Conservation (phyloP, 2,329 filamentous ascomycete species). For the Epichloe baconii region DNA sequence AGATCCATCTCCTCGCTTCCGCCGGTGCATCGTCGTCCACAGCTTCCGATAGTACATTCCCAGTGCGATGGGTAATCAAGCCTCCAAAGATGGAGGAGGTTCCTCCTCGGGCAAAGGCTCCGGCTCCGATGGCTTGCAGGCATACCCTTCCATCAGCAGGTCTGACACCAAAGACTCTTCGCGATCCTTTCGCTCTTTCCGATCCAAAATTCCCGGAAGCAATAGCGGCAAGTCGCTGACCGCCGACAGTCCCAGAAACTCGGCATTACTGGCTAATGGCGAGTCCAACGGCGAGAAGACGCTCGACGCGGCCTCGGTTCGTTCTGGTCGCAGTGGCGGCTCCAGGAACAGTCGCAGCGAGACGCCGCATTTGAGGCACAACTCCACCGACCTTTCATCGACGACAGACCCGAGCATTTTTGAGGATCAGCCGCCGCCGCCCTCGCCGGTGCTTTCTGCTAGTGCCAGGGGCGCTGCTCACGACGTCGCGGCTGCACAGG, state of each 20-base stretch:
- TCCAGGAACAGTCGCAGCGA: slow-evolving; percentile 33
- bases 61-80: slow-evolving; percentile 59
- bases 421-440: slow-evolving; percentile 53
- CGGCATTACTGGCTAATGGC: slow-evolving; percentile 50
- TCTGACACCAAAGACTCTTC: slow-evolving; percentile 89
- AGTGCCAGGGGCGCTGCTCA: slow-evolving; percentile 60
- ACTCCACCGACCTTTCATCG: slow-evolving; percentile 27
- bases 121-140: slow-evolving; percentile 46
- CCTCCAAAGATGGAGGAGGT: slow-evolving; percentile 46
- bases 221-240: slow-evolving; percentile 31
- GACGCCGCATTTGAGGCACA: slow-evolving; percentile 25
- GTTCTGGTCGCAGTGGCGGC: slow-evolving; percentile 49
- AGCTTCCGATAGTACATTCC: background rate
- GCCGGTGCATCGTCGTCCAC: slow-evolving; percentile 2
- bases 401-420: slow-evolving; percentile 31
- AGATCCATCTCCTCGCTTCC: slow-evolving; percentile 7
- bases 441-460: slow-evolving; percentile 62
- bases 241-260: slow-evolving; percentile 71
- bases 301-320: slow-evolving; percentile 60
- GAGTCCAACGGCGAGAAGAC: slow-evolving; percentile 46
- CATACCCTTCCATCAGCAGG: slow-evolving; percentile 82
- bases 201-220: slow-evolving; percentile 78
- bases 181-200: slow-evolving; percentile 70
- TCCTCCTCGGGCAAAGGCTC: slow-evolving; percentile 35
- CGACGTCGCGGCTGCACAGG: slow-evolving; percentile 68